Evolutionary conservation across 805 yeast genomes (phyloP), one percentile per base, ranked within the genome.

Genomic region (Groenewaldozyma tartarivorans): DNA sequence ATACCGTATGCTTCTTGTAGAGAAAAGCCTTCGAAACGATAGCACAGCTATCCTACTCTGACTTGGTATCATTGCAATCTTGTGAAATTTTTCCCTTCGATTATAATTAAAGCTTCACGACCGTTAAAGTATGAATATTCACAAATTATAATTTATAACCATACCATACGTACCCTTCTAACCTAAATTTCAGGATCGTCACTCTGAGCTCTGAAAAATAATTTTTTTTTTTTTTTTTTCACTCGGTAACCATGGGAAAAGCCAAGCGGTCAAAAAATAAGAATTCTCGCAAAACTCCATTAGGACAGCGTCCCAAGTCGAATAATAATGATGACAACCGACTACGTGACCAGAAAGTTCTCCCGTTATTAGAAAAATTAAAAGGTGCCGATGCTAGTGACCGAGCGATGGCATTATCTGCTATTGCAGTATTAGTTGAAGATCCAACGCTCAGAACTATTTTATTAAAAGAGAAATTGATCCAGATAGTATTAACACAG

Each of bases 331-430:
- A 74, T 50, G 77, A 72, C 36, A 55, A 53, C 15, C n/a, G n/a
- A n/a, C 52, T 72, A 16, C 66, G 74, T 36, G 67, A 67, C 46
- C 74, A 72, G 43, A 80, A 75, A 53, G 72, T 86, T 44, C 56
- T 74, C 24, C 92, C 95, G 1, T 62, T 88, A 47, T 64, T 87
- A 17, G 68, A 72, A 41, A 77, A 83, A 51, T 63, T 88, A 42
- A 63, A 72, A 39, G 73, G 86, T 2, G 60, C 75, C 1, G 67
- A 75, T 5, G 74, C 83, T 2, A 79, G 79, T 53, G 96, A 88
- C 45, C 71, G 85, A 44, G 69, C 82, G 0, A 75, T 81, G 75
- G 90, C 95, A 1, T 59, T 87, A 17, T 74, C 79, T 7, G 79
- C 92, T 2, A 75, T 87, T 33, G 69, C 79, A 15, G 75, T 81